Percentiles rank a stretch among this genome's conserved stretches.
phyloP scores from a whole-genome alignment of 2,329 filamentous ascomycete species.

The Aureobasidium sp. region DNA sequence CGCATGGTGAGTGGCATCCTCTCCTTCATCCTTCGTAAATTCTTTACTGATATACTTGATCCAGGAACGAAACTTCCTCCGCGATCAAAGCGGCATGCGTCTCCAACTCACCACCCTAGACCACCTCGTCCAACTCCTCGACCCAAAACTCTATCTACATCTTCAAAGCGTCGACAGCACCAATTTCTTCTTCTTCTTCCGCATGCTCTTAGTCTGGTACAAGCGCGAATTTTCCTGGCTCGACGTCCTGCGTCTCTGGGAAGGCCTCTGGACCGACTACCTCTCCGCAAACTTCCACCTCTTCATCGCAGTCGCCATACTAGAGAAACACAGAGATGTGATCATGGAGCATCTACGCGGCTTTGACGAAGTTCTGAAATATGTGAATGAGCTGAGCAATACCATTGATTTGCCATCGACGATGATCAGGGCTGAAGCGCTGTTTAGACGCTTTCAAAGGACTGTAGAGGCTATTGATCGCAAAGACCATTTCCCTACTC shows the following conservation, averaged over 20 bases:
- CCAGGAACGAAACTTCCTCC: conserved; percentile 82
- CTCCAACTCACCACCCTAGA: conserved; percentile 84
- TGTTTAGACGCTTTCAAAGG: conserved; percentile 82
- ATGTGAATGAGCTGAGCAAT: conserved; percentile 91
- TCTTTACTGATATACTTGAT: not conserved
- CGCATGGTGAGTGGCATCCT: conserved; percentile 61
- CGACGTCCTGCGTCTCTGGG: conserved; percentile 84
- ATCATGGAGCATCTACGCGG: conserved; percentile 91
- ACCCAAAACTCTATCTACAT: conserved; percentile 87
- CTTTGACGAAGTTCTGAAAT: conserved; percentile 97
- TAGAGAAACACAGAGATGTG: conserved; percentile 81
- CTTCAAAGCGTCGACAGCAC: conserved; percentile 86
- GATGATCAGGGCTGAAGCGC: conserved; percentile 74
- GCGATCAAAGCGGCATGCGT: conserved; percentile 94
- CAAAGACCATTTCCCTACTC: conserved; percentile 70
- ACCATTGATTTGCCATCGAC: conserved; percentile 87
- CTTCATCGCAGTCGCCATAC: conserved; percentile 84
- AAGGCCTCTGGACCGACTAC: conserved; percentile 89
- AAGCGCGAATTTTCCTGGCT: conserved; percentile 93
- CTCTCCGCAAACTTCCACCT: conserved; percentile 84
- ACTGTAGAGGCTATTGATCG: conserved; percentile 89
- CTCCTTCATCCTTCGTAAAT: not conserved
- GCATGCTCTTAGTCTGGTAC: conserved; percentile 98
- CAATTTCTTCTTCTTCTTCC: conserved; percentile 99
- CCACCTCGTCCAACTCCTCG: conserved; percentile 93